Conservation (phyloP, 2,329 filamentous ascomycete genomes). For the Zymoseptoria passerinii region DNA sequence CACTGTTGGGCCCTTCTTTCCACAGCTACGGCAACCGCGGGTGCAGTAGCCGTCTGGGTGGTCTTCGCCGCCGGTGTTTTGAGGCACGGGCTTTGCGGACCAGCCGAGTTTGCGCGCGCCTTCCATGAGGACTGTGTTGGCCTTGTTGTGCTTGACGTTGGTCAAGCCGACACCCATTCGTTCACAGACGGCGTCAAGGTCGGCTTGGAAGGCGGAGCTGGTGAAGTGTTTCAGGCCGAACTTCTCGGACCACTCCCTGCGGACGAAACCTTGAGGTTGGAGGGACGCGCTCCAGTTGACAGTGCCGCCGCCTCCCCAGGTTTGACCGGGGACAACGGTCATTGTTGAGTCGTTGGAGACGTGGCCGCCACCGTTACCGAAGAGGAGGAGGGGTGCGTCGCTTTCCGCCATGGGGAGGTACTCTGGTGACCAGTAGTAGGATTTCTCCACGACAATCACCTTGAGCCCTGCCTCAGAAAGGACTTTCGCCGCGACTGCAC, state of each 20-base stretch:
- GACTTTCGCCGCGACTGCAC: slow-evolving; percentile 71
- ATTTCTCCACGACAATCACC: slow-evolving; percentile 77
- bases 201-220: slow-evolving; percentile 65
- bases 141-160: slow-evolving; percentile 61
- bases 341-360: slow-evolving; percentile 45
- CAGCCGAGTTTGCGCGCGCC: slow-evolving; percentile 68
- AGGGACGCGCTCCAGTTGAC: slow-evolving; percentile 71
- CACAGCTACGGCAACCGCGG: slow-evolving; percentile 52
- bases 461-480: slow-evolving; percentile 65
- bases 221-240: slow-evolving; percentile 64
- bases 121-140: slow-evolving; percentile 65
- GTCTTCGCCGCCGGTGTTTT: slow-evolving; percentile 65
- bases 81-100: slow-evolving; percentile 58
- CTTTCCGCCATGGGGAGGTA: slow-evolving; percentile 66
- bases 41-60: slow-evolving; percentile 65
- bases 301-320: slow-evolving; percentile 80
- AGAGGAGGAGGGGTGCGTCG: slow-evolving; percentile 55
- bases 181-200: slow-evolving; percentile 67
- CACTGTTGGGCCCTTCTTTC: slow-evolving; percentile 71
- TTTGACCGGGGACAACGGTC: slow-evolving; percentile 57
- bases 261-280: slow-evolving; percentile 65
- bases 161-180: slow-evolving; percentile 67
- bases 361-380: slow-evolving; percentile 56
- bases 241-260: slow-evolving; percentile 68
- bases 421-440: slow-evolving; percentile 63